phyloP scores from a whole-genome alignment of 129 eudicot species.

The Cynara cardunculus region DNA sequence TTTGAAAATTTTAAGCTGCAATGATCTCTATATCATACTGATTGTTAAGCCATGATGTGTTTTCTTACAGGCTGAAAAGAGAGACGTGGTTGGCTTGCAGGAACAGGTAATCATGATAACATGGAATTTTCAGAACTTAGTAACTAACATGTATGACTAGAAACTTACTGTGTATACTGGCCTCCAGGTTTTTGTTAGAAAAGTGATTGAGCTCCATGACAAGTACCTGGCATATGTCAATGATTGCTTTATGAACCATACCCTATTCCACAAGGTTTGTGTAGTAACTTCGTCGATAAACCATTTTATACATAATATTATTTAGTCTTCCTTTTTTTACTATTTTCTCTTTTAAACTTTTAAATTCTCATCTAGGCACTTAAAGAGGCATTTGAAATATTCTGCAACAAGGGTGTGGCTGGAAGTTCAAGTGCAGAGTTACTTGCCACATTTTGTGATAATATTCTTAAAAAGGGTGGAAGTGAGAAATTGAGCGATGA shows the following conservation, averaged over 20 bases:
- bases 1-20: not conserved
- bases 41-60: not conserved
- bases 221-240: conserved; percentile 83
- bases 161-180: not conserved
- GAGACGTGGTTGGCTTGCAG: conserved; percentile 81
- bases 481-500: conserved; percentile 93
- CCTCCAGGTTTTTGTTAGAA: conserved; percentile 70
- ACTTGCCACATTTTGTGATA: conserved; percentile 88
- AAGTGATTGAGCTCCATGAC: conserved; percentile 93
- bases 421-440: conserved; percentile 93
- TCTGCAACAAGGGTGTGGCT: conserved; percentile 93
- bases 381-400: conserved; percentile 88
- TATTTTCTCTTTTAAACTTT: not conserved
- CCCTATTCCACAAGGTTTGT: conserved; percentile 92
- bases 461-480: conserved; percentile 88
- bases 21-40: not conserved
- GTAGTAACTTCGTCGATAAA: not conserved
- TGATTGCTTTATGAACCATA: conserved; percentile 73
- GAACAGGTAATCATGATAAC: conserved; percentile 60
- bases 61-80: conserved; percentile 72
- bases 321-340: not conserved
- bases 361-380: conserved; percentile 54
- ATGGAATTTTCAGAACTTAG: not conserved
- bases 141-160: not conserved
- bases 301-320: not conserved